A percentile compares a stretch with the other conserved stretches of the same genome.
These are phyloP conservation scores for Papiliotrema terrestris DNA, from an alignment of 1,284 basidiomycete genomes.

Conservation along the genomic window DNA sequence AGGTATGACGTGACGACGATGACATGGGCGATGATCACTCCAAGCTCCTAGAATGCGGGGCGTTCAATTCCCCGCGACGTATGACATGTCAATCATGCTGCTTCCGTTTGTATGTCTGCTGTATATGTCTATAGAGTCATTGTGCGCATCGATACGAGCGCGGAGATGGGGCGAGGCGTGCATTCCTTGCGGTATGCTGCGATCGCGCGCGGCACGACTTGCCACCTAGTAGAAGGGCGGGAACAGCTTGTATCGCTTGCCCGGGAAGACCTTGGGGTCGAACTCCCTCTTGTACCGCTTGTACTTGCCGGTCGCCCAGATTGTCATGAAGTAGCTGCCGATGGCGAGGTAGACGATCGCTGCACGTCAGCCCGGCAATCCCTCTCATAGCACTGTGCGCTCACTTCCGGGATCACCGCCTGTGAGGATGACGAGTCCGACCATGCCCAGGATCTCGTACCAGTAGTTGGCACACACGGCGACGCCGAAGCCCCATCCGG, in stretches of 20 bases:
- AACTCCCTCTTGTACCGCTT: slow-evolving; percentile 89
- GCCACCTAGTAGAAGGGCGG: slow-evolving; percentile 31
- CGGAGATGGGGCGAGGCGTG: no score
- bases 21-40: not conserved
- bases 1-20: not conserved
- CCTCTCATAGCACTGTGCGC: not conserved
- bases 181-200: no score
- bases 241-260: slow-evolving; percentile 43
- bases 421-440: slow-evolving; percentile 71
- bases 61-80: no score
- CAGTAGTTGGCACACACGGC: slow-evolving; percentile 94
- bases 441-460: slow-evolving; percentile 82
- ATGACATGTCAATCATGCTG: no score
- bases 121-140: no score
- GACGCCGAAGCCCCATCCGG: slow-evolving; percentile 71
- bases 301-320: slow-evolving; percentile 94
- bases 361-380: slow-evolving; percentile 26
- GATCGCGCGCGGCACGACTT: no score
- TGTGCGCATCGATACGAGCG: no score
- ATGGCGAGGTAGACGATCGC: slow-evolving; percentile 71
- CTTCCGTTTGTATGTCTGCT: no score
- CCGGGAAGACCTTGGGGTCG: slow-evolving; percentile 59
- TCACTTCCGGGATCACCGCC: slow-evolving; percentile 65
- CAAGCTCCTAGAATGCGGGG: no score
- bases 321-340: slow-evolving; percentile 67